A percentile compares a stretch with the other conserved stretches of the same genome.
Conservation (phyloP, 768 basidiomycete genomes). For the Lyophyllum atratum region DNA sequence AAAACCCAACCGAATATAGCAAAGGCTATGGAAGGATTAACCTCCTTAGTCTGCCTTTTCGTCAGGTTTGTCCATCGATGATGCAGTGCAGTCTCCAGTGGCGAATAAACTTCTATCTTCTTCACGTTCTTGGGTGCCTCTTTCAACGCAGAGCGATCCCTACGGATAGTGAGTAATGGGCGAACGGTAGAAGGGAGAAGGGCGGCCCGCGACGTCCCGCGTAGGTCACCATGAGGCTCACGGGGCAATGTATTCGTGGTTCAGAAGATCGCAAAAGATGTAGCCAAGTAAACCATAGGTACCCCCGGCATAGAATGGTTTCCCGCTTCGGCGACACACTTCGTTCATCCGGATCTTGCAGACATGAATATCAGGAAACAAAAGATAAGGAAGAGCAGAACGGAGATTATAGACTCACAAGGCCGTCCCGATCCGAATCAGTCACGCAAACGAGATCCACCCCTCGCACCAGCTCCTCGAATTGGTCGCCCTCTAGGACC, state of each 20-base stretch:
- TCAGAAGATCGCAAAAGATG: conserved; percentile 90
- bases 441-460: conserved; percentile 90
- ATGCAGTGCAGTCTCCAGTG: conserved; percentile 62
- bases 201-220: conserved; percentile 11
- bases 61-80: conserved; percentile 72
- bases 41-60: conserved; percentile 77
- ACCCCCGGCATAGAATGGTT: conserved; percentile 90
- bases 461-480: conserved; percentile 59
- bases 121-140: conserved; percentile 61
- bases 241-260: conserved; percentile 86
- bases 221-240: conserved; percentile 42
- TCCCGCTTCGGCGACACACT: conserved; percentile 70
- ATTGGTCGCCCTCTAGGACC: conserved; percentile 48
- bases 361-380: conserved; percentile 6
- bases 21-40: conserved; percentile 77
- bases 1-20: conserved; percentile 63
- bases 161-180: conserved; percentile 28
- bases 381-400: conserved; percentile 1
- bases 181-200: conserved; percentile 2
- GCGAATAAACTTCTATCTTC: conserved; percentile 61
- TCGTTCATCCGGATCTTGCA: conserved; percentile 75
- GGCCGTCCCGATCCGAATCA: conserved; percentile 66
- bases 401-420: conserved; percentile 54
- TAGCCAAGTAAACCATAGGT: conserved; percentile 91
- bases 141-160: conserved; percentile 64